Base-by-base conservation (phyloP, 1,284 basidiomycete species). In the Malassezia yamatoensis region DNA sequence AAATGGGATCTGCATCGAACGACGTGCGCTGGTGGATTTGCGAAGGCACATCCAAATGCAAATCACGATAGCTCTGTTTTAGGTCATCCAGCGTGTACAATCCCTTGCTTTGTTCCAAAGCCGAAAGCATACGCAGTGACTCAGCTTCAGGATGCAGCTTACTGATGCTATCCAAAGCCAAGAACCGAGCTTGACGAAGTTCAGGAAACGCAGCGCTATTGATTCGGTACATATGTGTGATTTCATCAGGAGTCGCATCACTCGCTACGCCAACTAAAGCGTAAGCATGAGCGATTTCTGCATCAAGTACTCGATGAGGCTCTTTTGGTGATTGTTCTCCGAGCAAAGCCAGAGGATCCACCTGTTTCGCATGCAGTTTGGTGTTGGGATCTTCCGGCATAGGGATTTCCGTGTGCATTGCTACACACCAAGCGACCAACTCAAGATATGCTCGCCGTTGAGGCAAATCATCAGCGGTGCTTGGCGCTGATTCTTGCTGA, bases 31-130 rank as follows among this genome's bases (percentile, higher is more conserved):
- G 42, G 29, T 42, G 38, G 16, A 12, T 16, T 1, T 38, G 32
- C 36, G 36, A 4, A 15, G 49, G 41, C 42, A 8, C 5, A 21
- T 37, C 20, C 12, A 57, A 2, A n/a, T 42, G 45, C 36, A 58
- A 51, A 20, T 33, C 40, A 24, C 34, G 36, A 41, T 53, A 37
- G 16, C 38, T 40, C 5, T 18, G 38, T 15, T 29, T 18, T 36
- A 58, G 40, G 15, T 58, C 55, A 10, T 16, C 16, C n/a, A 21
- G 34, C 29, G 51, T 37, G n/a, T 29, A 43, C 10, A 52, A 36
- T 11, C 55, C 55, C n/a, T 53, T 39, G 39, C 46, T 48, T 33
- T 49, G 39, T n/a, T 34, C 55, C 11, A 57, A 12, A 40, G 46
- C 55, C 6, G 44, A 8, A n/a, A 52, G 46, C 21, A 47, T 35